These are phyloP conservation scores for Hyphopichia wangnamkhiaoensis DNA, from an alignment of 1,139 yeast genomes.

Conservation along the genomic window DNA sequence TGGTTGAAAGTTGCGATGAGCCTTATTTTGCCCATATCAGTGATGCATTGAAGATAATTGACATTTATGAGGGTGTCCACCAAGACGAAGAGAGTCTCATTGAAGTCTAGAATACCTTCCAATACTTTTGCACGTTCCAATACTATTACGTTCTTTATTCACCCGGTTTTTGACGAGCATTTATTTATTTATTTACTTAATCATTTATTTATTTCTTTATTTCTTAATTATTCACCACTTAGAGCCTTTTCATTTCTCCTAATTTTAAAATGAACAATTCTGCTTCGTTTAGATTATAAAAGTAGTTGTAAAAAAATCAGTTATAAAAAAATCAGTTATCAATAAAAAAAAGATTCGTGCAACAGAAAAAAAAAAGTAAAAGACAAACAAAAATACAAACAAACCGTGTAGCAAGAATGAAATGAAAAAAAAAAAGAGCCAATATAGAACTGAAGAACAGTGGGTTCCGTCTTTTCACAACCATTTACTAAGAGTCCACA, in stretches of 20 bases:
- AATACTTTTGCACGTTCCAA: background rate
- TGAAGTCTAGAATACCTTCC: background rate
- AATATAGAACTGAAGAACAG: background rate
- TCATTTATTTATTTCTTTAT: background rate
- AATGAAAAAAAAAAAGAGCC: background rate
- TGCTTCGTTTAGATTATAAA: too few relatives aligned
- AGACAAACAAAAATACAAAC: background rate
- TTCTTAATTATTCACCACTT: background rate
- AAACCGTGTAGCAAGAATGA: background rate
- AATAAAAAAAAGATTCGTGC: too few relatives aligned
- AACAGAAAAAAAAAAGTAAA: background rate
- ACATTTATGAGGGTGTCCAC: slow-evolving; percentile 27
- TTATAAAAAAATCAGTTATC: too few relatives aligned
- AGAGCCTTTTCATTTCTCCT: background rate
- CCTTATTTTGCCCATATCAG: slow-evolving; percentile 45
- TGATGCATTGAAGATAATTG: slow-evolving; percentile 45
- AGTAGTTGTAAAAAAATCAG: too few relatives aligned
- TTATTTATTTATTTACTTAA: background rate
- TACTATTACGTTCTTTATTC: background rate
- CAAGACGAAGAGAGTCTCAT: background rate
- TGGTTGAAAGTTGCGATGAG: slow-evolving; percentile 26
- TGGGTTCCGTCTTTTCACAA: background rate
- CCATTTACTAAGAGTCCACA: background rate
- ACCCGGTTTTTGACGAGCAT: background rate
- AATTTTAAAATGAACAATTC: too few relatives aligned